These are phyloP conservation scores for Verticillium klebahnii DNA, from an alignment of 2,329 filamentous ascomycete species.

Conservation along the genomic window DNA sequence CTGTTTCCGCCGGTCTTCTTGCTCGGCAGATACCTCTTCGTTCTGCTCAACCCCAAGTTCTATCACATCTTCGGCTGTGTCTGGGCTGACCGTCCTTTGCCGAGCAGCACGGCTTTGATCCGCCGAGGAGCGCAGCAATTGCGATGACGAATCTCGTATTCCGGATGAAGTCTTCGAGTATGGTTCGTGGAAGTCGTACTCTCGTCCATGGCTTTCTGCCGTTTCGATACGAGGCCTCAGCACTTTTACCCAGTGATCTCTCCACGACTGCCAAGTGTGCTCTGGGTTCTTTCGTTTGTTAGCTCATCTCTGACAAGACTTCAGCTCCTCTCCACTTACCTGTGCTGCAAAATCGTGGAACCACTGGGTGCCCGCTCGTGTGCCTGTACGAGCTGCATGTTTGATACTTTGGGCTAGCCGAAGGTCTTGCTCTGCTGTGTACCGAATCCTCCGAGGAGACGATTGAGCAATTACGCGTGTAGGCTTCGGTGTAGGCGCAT, in stretches of 20 bases:
- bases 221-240: constrained; percentile 4
- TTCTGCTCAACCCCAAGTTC: not conserved
- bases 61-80: not conserved
- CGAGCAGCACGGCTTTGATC: not conserved
- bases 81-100: not conserved
- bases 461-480: not conserved
- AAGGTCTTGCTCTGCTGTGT: not conserved
- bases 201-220: not conserved
- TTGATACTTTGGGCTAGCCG: not conserved
- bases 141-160: not conserved
- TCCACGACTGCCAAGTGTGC: constrained; percentile 22
- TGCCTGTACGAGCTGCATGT: not conserved
- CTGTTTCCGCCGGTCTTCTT: not conserved
- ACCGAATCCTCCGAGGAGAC: not conserved
- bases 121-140: not conserved
- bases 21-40: not conserved
- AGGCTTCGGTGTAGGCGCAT: not conserved
- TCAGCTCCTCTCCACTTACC: constrained; percentile 7
- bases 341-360: not conserved
- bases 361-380: not conserved
- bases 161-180: not conserved
- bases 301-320: constrained; percentile 1
- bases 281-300: constrained; percentile 11
- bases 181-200: not conserved
- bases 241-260: constrained; percentile 15